Evolutionary conservation across 805 yeast species (phyloP).

Genomic region (Peterozyma xylosa): DNA sequence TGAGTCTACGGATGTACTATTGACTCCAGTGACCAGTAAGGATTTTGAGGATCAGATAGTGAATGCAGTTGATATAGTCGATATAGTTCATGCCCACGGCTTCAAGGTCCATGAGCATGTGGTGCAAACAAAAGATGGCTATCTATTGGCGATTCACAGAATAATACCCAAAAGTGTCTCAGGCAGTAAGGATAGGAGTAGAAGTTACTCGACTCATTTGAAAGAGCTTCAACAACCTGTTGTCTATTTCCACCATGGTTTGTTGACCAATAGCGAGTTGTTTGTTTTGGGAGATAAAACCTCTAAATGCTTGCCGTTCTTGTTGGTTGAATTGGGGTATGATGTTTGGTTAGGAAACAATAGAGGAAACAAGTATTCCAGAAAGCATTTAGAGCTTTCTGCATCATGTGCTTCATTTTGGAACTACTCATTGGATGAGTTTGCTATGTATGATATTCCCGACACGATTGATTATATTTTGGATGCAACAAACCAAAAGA

Average conservation of each 20-base stretch:
- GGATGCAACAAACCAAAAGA: conserved; percentile 30
- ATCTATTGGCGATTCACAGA: conserved; percentile 68
- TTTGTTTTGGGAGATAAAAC: conserved; percentile 34
- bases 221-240: conserved; percentile 29
- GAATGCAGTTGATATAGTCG: conserved; percentile 21
- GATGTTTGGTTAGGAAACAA: conserved; percentile 96
- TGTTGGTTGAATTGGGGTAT: conserved; percentile 71
- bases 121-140: conserved; percentile 71
- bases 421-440: conserved; percentile 91
- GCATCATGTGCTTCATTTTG: conserved; percentile 50
- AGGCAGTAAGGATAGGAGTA: conserved; percentile 8
- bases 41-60: conserved; percentile 13
- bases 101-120: conserved; percentile 70
- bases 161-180: conserved; percentile 29
- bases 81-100: conserved; percentile 34
- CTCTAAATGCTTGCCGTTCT: conserved; percentile 58
- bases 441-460: conserved; percentile 87
- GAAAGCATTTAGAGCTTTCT: conserved; percentile 54
- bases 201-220: conserved; percentile 8
- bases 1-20: no score
- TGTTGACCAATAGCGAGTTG: conserved; percentile 82
- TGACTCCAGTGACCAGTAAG: not conserved
- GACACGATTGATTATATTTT: conserved; percentile 71
- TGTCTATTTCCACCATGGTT: conserved; percentile 86
- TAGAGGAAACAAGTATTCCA: conserved; percentile 87